Conservation (phyloP, 345 rosid genomes). For the Eucalyptus leucophloia region DNA sequence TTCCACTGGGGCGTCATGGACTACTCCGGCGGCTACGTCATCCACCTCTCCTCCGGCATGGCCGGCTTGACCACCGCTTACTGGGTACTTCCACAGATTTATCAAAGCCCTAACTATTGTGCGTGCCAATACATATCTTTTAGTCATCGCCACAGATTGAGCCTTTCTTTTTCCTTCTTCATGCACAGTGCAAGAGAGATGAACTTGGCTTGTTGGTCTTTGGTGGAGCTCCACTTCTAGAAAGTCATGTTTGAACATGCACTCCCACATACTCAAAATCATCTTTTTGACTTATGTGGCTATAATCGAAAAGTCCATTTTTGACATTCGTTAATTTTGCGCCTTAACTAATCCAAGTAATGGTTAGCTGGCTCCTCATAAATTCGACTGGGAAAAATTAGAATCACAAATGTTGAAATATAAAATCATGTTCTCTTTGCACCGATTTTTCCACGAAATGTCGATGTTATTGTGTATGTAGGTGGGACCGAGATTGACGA, state of each 20-base stretch:
- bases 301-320: neutral
- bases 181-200: neutral
- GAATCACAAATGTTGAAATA: neutral
- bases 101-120: neutral
- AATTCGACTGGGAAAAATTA: neutral
- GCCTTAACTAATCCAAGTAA: neutral
- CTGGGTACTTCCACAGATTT: slow-evolving; percentile 4
- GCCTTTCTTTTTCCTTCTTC: neutral
- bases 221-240: neutral
- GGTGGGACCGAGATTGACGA: slow-evolving; percentile 20
- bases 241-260: neutral
- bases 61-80: slow-evolving; percentile 25
- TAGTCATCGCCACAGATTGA: neutral
- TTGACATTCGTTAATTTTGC: neutral
- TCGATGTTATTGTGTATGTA: neutral
- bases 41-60: slow-evolving; percentile 27
- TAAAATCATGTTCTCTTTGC: neutral
- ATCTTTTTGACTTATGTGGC: neutral
- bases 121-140: neutral
- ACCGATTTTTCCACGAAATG: neutral
- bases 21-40: slow-evolving; percentile 27
- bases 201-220: neutral
- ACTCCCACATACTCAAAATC: neutral
- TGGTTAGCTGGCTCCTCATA: neutral
- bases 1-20: slow-evolving; percentile 16